Evolutionary conservation across 2,329 filamentous ascomycete genomes (phyloP).

Genomic region (Colletotrichum horii): DNA sequence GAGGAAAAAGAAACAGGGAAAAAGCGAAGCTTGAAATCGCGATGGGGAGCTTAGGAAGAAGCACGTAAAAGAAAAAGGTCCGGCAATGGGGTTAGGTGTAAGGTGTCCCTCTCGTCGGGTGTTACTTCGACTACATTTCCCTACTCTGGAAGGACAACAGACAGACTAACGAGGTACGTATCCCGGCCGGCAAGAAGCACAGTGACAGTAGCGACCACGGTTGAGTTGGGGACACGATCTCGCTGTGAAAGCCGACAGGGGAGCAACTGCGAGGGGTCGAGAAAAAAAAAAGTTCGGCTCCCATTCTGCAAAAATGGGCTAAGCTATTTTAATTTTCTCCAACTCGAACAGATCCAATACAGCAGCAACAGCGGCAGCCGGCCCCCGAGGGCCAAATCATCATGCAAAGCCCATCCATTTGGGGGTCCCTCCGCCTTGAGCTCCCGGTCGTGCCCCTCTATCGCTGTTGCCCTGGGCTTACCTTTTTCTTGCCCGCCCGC

Average conservation of each 20-base stretch:
- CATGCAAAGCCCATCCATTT: background rate
- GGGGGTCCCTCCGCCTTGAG: background rate
- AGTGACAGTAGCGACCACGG: background rate
- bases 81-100: background rate
- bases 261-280: background rate
- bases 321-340: background rate
- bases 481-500: background rate
- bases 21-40: background rate
- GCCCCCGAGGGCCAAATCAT: background rate
- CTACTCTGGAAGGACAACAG: background rate
- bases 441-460: background rate
- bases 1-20: background rate
- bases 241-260: background rate
- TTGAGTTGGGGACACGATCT: background rate
- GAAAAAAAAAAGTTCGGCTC: background rate
- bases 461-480: background rate
- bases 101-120: conserved; percentile 16
- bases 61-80: conserved; percentile 4
- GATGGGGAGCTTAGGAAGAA: background rate
- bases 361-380: background rate
- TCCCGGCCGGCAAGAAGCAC: background rate
- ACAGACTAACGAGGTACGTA: background rate
- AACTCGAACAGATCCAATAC: background rate
- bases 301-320: background rate
- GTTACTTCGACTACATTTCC: background rate